phyloP scores from a whole-genome alignment of 1,284 basidiomycete species.

The Fomitiporia mediterranea region DNA sequence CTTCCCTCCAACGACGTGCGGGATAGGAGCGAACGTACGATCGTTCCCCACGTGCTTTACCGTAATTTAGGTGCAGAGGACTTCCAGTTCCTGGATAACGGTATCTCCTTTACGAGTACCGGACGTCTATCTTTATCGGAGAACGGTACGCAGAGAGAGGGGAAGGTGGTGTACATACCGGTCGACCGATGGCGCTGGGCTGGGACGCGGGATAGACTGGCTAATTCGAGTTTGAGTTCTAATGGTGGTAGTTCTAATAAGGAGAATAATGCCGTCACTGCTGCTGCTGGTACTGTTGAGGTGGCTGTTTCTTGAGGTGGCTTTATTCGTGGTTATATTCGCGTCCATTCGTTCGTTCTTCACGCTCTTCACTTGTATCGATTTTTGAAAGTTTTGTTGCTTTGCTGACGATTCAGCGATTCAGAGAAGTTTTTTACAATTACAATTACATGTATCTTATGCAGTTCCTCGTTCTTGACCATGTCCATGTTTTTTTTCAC shows the following conservation, averaged over 20 bases:
- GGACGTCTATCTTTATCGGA: neutral
- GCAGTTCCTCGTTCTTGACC: neutral
- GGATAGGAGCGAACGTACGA: neutral
- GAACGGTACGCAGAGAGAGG: neutral
- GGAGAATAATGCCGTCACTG: no score
- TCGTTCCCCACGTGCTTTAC: conserved; percentile 2
- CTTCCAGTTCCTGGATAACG: conserved; percentile 4
- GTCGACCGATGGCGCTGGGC: conserved; percentile 16
- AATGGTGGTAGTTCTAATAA: no score
- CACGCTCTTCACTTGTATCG: no score
- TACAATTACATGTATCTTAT: neutral
- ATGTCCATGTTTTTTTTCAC: no score
- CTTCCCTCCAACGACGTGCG: neutral
- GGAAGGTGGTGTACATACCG: conserved; percentile 1
- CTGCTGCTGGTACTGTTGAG: no score
- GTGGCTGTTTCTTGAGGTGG: no score
- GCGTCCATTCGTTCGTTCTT: no score
- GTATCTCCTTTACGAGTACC: neutral
- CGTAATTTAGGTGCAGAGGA: conserved; percentile 1
- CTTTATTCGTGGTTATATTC: no score
- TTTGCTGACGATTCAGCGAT: no score
- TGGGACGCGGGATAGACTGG: neutral
- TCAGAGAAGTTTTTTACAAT: no score
- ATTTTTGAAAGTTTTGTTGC: no score
- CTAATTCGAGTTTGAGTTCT: no score